Base-by-base conservation (phyloP, 148 eudicot genomes). In the Amaranthus hypochondriacus region DNA sequence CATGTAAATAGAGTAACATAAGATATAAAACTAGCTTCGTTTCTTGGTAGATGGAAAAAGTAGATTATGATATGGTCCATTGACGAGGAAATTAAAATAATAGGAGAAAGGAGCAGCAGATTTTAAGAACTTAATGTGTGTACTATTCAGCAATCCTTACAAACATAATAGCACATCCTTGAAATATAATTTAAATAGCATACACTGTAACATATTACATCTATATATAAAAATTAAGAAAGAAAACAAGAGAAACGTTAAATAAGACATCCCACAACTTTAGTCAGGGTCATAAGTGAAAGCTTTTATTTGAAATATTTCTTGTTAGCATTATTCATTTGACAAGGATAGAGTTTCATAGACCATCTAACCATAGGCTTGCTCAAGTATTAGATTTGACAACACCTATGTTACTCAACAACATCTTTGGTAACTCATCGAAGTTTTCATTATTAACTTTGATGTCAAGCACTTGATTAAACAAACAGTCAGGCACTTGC, bases 1-100 rank as follows among this genome's bases (percentile, higher is more conserved):
- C 60, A 77, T 55, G 52, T 63, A 1, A 70, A 51, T 46, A 51
- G 47, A 73, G 64, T 68, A 66, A 51, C 9, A 62, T 9, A 72
- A 39, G 49, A 58, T 52, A 21, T 13, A 61, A 46, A 48, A 10
- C 8, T 53, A 43, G 21, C 67, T 42, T 54, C 14, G 28, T 54
- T 66, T 9, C 48, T 8, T 9, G 43, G 7, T 28, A 42, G 9
- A 56, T 46, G 60, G 12, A 42, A 68, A 43, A 50, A 39, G 66
- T 12, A 48, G 5, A 58, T 47, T 48, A 59, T 12, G 39, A 59
- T 3, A 67, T 13, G 54, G 47, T 60, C 39, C 65, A 12, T 39
- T 56, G 3, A 48, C 46, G 51, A 69, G 18, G 18, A 56, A 9
- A 71, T 56, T 4, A 6, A 59, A 2, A 18, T 48, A 48, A n/a